phyloP scores from a whole-genome alignment of 192 early-diverging fungal species.

The Podila horticola region DNA sequence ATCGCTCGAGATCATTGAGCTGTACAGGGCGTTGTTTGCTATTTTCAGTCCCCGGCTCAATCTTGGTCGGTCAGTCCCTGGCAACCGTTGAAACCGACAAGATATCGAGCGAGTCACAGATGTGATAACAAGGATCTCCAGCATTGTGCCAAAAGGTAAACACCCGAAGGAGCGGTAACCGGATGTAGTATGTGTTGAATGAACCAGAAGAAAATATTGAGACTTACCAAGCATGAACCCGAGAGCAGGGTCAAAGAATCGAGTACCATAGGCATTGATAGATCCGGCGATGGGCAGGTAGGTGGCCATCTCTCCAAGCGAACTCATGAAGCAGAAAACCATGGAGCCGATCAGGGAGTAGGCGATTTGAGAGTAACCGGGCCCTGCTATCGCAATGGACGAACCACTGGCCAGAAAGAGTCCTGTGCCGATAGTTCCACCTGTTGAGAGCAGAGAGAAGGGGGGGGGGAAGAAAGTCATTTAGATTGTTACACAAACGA shows the following conservation, averaged over 20 bases:
- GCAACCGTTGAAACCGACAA: no score
- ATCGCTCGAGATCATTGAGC: no score
- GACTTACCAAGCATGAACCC: conserved; percentile 68
- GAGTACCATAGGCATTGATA: conserved; percentile 77
- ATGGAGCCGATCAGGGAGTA: conserved; percentile 64
- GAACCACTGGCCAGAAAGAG: conserved; percentile 80
- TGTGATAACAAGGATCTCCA: no score
- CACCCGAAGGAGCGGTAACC: no score
- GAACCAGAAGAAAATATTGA: neutral
- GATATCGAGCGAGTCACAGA: no score
- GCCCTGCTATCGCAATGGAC: conserved; percentile 75
- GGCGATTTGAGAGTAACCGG: conserved; percentile 63
- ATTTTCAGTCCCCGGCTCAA: no score
- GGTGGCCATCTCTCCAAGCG: conserved; percentile 85
- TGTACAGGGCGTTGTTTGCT: no score
- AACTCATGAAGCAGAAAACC: conserved; percentile 74
- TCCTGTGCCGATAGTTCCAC: conserved; percentile 78
- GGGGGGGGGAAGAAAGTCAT: conserved; percentile 10
- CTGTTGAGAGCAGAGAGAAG: conserved; percentile 14
- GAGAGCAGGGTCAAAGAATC: conserved; percentile 83
- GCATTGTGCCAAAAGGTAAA: no score
- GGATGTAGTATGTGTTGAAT: no score
- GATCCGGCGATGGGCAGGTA: conserved; percentile 81
- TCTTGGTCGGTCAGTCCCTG: no score
- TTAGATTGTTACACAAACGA: conserved; percentile 35